Conservation (phyloP, 805 yeast genomes). For the Myxozyma kluyveri region DNA sequence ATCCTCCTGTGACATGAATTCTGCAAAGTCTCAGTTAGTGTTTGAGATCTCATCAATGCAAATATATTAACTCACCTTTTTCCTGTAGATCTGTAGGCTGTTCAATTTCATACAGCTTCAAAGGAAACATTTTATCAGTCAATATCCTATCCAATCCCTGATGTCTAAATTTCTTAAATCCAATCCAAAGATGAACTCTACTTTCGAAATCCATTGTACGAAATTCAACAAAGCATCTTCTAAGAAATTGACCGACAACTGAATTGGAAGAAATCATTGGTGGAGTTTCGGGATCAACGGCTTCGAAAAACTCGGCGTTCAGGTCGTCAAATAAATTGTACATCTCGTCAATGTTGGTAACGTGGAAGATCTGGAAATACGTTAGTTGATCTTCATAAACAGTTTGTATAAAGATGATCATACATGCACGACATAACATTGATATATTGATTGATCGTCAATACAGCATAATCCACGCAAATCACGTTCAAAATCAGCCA, state of each 20-base stretch:
- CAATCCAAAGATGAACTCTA: constrained; percentile 16
- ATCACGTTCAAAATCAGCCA: constrained; percentile 5
- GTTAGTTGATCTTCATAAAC: not conserved
- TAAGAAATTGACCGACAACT: constrained; percentile 21
- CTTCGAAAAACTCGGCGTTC: constrained; percentile 12
- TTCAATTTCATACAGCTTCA: not conserved
- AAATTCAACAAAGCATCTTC: constrained; percentile 24
- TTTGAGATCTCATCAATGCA: not conserved
- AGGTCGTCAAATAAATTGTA: constrained; percentile 10
- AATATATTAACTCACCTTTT: not conserved
- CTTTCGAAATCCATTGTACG: constrained; percentile 10
- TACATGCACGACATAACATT: constrained; percentile 2
- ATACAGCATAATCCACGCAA: not conserved
- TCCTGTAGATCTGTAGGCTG: not conserved
- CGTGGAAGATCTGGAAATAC: constrained; percentile 3
- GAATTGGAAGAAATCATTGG: constrained; percentile 12
- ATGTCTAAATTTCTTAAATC: constrained; percentile 6
- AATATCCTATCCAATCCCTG: not conserved
- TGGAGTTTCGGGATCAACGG: not conserved
- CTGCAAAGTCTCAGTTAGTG: constrained; percentile 2
- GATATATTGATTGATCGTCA: constrained; percentile 3
- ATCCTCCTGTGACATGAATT: constrained; percentile 51
- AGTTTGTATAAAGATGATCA: not conserved
- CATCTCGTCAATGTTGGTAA: constrained; percentile 10
- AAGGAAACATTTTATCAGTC: not conserved